Conservation (phyloP, 768 basidiomycete species). For the Suillus alpinus region DNA sequence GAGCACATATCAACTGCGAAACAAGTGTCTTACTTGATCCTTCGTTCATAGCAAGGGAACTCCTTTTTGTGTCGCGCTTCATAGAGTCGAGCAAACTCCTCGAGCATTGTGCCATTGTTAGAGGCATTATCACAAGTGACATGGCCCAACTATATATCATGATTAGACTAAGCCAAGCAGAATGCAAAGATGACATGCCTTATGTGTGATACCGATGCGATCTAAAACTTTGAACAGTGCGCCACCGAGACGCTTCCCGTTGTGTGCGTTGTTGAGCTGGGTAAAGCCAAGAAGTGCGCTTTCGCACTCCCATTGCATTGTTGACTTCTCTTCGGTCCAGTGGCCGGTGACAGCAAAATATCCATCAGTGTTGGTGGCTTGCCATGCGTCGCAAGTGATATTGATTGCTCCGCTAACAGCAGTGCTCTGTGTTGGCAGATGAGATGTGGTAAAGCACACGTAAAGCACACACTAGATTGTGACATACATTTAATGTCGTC, state of each 20-base stretch:
- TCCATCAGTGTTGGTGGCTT: constrained; percentile 34
- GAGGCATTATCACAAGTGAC: constrained; percentile 38
- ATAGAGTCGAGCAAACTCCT: constrained; percentile 16
- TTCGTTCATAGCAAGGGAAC: background rate
- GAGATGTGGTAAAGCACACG: background rate
- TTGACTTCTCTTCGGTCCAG: constrained; percentile 34
- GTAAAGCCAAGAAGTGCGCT: constrained; percentile 34
- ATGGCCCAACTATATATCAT: constrained; percentile 14
- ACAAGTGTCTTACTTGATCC: no score
- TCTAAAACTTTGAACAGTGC: constrained; percentile 35
- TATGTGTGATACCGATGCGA: constrained; percentile 24
- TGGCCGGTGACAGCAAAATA: constrained; percentile 41
- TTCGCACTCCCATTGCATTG: constrained; percentile 26
- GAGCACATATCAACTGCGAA: no score
- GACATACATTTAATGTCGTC: constrained; percentile 19
- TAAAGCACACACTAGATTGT: no score
- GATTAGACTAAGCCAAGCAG: background rate
- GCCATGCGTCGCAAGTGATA: constrained; percentile 40
- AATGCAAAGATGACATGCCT: constrained; percentile 15
- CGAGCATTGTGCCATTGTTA: constrained; percentile 38
- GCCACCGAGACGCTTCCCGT: constrained; percentile 27
- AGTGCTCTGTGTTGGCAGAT: constrained; percentile 10
- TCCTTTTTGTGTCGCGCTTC: background rate
- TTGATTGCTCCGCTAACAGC: constrained; percentile 25
- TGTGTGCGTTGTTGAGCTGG: constrained; percentile 37